These are phyloP conservation scores for Candida golubevii DNA, from an alignment of 805 yeast species.

Conservation along the genomic window DNA sequence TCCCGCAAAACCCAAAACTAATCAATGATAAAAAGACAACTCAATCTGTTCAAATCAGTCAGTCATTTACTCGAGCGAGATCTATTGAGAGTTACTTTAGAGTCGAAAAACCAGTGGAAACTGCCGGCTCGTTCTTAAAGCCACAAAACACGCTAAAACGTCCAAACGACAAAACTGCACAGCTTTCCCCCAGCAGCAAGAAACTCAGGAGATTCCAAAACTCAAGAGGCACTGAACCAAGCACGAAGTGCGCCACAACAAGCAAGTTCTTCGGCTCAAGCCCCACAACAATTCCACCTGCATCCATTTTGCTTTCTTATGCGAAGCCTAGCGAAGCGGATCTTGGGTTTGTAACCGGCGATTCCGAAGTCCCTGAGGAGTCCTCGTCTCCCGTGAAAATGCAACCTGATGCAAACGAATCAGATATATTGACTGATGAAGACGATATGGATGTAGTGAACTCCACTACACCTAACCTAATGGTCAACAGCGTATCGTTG, in stretches of 20 bases:
- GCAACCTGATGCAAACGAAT: conserved; percentile 1
- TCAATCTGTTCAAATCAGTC: conserved; percentile 1
- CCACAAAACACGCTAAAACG: conserved; percentile 5
- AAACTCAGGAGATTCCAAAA: conserved; percentile 12
- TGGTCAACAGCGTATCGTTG: conserved; percentile 8
- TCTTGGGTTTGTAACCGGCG: conserved; percentile 20
- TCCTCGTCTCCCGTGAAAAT: conserved; percentile 26
- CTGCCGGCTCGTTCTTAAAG: background rate
- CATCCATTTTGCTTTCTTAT: conserved; percentile 1
- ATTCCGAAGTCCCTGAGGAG: conserved; percentile 31
- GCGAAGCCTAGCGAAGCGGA: conserved; percentile 8
- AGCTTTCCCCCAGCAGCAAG: conserved; percentile 19
- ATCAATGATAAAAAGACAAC: background rate
- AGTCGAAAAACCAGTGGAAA: background rate
- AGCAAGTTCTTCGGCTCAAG: conserved; percentile 16
- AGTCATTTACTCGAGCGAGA: conserved; percentile 8
- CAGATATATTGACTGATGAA: conserved; percentile 14
- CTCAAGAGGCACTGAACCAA: background rate
- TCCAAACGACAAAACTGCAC: conserved; percentile 1
- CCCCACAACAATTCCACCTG: background rate
- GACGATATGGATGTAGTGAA: conserved; percentile 10
- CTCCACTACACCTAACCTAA: conserved; percentile 3
- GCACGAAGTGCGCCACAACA: background rate
- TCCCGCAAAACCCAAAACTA: background rate
- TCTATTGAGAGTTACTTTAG: conserved; percentile 16